Conservation (phyloP, 805 yeast species). For the Starmerella kuoi region DNA sequence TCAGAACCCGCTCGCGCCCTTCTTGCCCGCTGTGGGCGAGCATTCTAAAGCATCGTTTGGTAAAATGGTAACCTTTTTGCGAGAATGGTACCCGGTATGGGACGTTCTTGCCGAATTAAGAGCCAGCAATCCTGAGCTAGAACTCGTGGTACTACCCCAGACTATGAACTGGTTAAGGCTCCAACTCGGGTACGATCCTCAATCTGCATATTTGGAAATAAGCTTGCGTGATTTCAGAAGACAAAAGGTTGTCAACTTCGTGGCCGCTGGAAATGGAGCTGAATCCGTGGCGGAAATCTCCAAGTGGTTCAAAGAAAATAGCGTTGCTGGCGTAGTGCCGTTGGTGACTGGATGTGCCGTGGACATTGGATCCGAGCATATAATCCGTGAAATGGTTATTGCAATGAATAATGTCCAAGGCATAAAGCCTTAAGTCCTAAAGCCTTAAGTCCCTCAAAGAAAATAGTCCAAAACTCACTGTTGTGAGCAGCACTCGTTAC, state of each 20-base stretch:
- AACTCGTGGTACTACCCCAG: slow-evolving; percentile 22
- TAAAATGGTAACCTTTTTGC: slow-evolving; percentile 15
- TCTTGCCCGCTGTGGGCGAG: slow-evolving; percentile 22
- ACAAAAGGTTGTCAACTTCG: slow-evolving; percentile 11
- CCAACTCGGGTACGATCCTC: slow-evolving; percentile 11
- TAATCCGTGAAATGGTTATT: slow-evolving; percentile 4
- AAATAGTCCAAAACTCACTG: too few relatives aligned
- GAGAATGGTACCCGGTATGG: slow-evolving; percentile 17
- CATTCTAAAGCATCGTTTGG: slow-evolving; percentile 16
- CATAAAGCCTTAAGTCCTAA: too few relatives aligned
- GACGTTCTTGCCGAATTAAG: slow-evolving; percentile 11
- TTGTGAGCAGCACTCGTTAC: too few relatives aligned
- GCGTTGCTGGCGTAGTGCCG: slow-evolving; percentile 10
- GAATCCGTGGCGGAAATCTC: slow-evolving; percentile 4
- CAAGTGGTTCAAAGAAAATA: slow-evolving; percentile 16
- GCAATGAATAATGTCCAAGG: too few relatives aligned
- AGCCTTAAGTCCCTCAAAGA: background rate
- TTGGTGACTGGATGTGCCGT: slow-evolving; percentile 17
- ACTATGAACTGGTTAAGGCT: slow-evolving; percentile 16
- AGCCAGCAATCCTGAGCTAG: background rate
- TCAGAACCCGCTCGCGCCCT: slow-evolving; percentile 20
- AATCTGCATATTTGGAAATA: slow-evolving; percentile 17
- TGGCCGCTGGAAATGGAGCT: slow-evolving; percentile 19
- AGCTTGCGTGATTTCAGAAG: slow-evolving; percentile 18
- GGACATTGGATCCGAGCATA: slow-evolving; percentile 6